phyloP scores from a whole-genome alignment of 345 rosid genomes.

The Acer campestre region DNA sequence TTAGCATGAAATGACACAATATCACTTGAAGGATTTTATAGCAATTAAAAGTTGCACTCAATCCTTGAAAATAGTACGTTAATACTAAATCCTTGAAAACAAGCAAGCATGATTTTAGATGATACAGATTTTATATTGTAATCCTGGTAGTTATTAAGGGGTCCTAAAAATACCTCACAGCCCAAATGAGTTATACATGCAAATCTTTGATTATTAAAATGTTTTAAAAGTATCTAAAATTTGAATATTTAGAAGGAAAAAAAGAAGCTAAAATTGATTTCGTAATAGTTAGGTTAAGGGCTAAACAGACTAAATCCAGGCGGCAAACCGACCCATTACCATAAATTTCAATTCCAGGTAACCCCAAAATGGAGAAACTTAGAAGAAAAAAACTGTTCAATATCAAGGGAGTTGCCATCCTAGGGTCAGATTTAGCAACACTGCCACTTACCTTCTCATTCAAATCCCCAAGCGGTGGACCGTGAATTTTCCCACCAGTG shows the following conservation, averaged over 20 bases:
- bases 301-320: neutral
- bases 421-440: conserved; percentile 11
- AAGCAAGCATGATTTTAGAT: neutral
- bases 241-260: neutral
- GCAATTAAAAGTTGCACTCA: neutral
- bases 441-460: conserved; percentile 83
- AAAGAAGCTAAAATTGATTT: neutral
- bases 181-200: neutral
- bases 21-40: neutral
- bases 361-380: neutral
- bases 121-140: neutral
- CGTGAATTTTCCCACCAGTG: conserved; percentile 95
- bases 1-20: conserved; percentile 1
- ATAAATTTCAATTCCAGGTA: neutral
- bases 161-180: neutral
- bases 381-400: neutral
- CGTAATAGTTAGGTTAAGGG: neutral
- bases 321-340: neutral
- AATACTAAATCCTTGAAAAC: neutral
- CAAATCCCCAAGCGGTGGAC: conserved; percentile 93
- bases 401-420: conserved; percentile 10
- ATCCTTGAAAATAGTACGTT: neutral
- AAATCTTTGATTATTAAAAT: neutral
- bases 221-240: neutral
- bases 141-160: conserved; percentile 1